Base-by-base conservation (phyloP, 208 protist genomes). In the Porcisia deanei region DNA sequence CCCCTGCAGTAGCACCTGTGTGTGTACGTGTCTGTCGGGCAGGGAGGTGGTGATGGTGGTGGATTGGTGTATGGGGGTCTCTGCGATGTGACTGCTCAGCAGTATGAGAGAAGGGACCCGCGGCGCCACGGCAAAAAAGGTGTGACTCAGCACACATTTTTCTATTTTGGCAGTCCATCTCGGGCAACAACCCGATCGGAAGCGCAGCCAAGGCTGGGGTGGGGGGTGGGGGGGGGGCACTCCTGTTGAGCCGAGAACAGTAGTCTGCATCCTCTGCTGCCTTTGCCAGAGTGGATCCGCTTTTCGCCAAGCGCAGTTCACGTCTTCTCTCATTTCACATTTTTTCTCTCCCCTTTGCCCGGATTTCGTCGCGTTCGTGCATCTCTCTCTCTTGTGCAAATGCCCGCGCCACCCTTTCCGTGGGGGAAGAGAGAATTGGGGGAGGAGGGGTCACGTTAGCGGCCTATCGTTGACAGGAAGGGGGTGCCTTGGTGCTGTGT, bases 1-100 rank as follows among this genome's bases (percentile, higher is more conserved):
- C 63, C 79, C 0, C 81, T 88, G 16, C 72, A 81, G 53, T 80
- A 39, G 59, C 66, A 34, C 37, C 20, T 47, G 22, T 53, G 43
- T 30, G 41, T 22, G 43, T 68, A 43, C 52, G 41, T 47, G 7
- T 39, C 39, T 37, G 0, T 10, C 57, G 25, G 25, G n/a, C 9
- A 61, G 14, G 30, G 66, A 5, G 25, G 22, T 30, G 57, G 54
- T 25, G 54, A 25, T 16, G 54, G 20, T 30, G 54, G 54, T 16
- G 54, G 25, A 3, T 3, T 10, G 57, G 57, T 37, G 20, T 22
- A 16, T 30, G 41, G 16, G 12, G 37, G 4, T 30, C 20, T 39
- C 6, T 6, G 59, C 22, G 37, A 34, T 64, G 37, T 7, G 59
- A n/a, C 0, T 14, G 34, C 3, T 25, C 1, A 0, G 8, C 8